Base-by-base conservation (phyloP, 495 filamentous ascomycete species). In the Aspergillus steynii region DNA sequence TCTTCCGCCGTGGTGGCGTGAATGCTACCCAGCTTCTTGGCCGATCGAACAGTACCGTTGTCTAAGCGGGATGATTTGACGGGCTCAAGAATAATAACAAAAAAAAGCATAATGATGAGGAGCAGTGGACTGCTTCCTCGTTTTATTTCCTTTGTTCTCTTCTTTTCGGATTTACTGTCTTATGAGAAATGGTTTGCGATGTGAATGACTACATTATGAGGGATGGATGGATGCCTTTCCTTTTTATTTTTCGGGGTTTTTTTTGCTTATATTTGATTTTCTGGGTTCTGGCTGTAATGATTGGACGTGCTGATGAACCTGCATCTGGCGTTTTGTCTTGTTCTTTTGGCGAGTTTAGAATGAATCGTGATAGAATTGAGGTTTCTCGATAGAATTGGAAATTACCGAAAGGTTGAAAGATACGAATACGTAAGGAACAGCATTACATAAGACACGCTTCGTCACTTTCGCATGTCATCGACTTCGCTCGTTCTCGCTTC, bases 11-110 rank as follows among this genome's bases (percentile, higher is more conserved):
- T 25, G 57, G 47, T 51, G 53, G 50, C 20, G 42, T 50, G 32
- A 68, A 68, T n/a, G 14, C 48, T 25, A 68, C 66, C 37, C 12
- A 8, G 8, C 50, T 42, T 4, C 9, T 42, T 15, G 37, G 37
- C 37, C 9, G 62, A 27, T 53, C 49, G 45, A 65, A 65, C 32
- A 32, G 58, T 9, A 63, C 60, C 10, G 37, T 42, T 12, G 37
- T 15, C 37, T 42, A 42, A 42, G 14, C 9, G 12, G 9, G 7
- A 10, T 10, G 9, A 14, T 42, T 7, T 42, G 37, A 42, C 56
- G 59, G 42, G 50, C 51, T 26, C 47, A 32, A 52, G 48, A 50
- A 32, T 20, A 20, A 20, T 20, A 20, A 20, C 20, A 29, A 42
- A 50, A 67, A 14, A 31, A 1, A 46, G 15, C 15, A 6, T 10